Percentiles rank a stretch among this genome's conserved stretches.
These are phyloP conservation scores for Apophysomyces trapeziformis DNA, from an alignment of 371 early-diverging fungal genomes.

Conservation along the genomic window DNA sequence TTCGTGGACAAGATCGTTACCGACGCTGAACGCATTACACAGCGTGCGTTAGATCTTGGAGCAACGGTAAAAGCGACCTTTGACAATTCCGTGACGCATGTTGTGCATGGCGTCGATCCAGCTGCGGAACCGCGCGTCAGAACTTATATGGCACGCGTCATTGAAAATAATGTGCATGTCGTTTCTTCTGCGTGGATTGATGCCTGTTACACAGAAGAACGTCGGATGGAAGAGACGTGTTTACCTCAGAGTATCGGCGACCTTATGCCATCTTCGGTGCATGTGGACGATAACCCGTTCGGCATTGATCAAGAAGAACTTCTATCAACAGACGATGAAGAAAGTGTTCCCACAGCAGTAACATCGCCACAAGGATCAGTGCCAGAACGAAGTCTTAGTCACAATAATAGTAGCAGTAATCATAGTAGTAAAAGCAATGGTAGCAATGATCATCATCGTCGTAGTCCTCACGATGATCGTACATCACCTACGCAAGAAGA, in stretches of 20 bases:
- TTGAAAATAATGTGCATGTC: constrained; percentile 2
- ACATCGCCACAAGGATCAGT: neutral
- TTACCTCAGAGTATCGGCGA: constrained; percentile 4
- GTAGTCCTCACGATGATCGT: no score
- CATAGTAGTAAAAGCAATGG: no score
- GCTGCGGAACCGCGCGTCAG: neutral
- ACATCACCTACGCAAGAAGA: neutral
- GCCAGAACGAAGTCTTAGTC: neutral
- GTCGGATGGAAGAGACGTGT: constrained; percentile 1
- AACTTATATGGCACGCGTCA: neutral
- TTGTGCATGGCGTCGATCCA: neutral
- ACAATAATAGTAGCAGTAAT: neutral
- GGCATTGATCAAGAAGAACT: constrained; percentile 4
- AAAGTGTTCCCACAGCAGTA: neutral
- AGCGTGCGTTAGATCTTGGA: neutral
- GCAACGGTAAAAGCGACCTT: neutral
- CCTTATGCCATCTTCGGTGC: no score
- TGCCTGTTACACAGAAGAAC: constrained; percentile 1
- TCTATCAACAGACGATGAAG: constrained; percentile 5
- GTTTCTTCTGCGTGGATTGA: neutral
- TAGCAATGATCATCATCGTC: no score
- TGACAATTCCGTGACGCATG: constrained; percentile 2
- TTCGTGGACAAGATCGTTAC: neutral
- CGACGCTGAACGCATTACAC: neutral
- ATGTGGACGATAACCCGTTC: neutral